A percentile compares a stretch with the other conserved stretches of the same genome.
Evolutionary conservation across 768 basidiomycete genomes (phyloP).

Genomic region (Termitomyces sp.): DNA sequence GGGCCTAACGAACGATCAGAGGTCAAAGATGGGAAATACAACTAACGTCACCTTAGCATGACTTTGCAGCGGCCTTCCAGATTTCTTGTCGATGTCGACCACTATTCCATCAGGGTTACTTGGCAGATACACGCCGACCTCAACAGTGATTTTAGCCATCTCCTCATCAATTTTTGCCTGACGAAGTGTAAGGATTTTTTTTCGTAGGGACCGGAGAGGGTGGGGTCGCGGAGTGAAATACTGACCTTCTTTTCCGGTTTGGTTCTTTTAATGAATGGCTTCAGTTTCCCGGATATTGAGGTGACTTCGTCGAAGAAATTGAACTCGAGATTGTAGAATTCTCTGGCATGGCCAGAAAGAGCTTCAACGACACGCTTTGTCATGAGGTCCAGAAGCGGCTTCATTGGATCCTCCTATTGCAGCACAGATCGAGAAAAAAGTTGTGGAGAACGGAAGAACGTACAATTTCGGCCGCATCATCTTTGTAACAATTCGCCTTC

Average conservation of each 20-base stretch:
- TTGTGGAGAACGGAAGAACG: slow-evolving; percentile 15
- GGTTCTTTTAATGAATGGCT: slow-evolving; percentile 91
- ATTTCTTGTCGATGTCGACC: slow-evolving; percentile 96
- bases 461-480: slow-evolving; percentile 82
- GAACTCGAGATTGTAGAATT: slow-evolving; percentile 94
- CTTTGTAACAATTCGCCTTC: slow-evolving; percentile 97
- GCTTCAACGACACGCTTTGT: slow-evolving; percentile 74
- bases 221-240: neutral
- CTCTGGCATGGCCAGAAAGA: slow-evolving; percentile 81
- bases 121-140: slow-evolving; percentile 94
- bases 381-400: slow-evolving; percentile 89
- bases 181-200: slow-evolving; percentile 2
- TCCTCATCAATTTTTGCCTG: slow-evolving; percentile 99
- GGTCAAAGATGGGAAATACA: neutral
- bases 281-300: slow-evolving; percentile 95
- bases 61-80: slow-evolving; percentile 92
- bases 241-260: slow-evolving; percentile 94
- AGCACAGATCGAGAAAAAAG: neutral
- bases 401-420: slow-evolving; percentile 87
- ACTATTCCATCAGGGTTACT: slow-evolving; percentile 97
- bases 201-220: neutral
- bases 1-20: slow-evolving; percentile 55
- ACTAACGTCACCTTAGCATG: slow-evolving; percentile 79
- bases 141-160: slow-evolving; percentile 92
- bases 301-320: slow-evolving; percentile 95